Conservation (phyloP, 164 flowering plant species). For the Liquidambar formosana region DNA sequence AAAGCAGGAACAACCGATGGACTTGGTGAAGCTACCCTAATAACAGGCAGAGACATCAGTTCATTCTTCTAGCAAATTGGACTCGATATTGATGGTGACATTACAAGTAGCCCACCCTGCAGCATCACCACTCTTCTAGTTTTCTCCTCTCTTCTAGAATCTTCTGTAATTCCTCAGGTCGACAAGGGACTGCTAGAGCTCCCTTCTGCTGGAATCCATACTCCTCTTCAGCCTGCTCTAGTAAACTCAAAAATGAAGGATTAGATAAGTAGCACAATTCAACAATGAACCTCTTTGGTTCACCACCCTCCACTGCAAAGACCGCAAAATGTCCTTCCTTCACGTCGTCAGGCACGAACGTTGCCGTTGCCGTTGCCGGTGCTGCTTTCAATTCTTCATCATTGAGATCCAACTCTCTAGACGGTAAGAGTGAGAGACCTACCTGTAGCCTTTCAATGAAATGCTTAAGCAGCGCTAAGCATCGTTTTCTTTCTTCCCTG, state of each 20-base stretch:
- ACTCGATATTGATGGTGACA: no score
- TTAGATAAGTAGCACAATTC: conserved; percentile 29
- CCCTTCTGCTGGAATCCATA: conserved; percentile 52
- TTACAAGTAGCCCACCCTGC: no score
- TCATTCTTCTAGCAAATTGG: no score
- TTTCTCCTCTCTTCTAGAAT: conserved; percentile 20
- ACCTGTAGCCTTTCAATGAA: conserved; percentile 18
- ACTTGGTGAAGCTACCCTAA: no score
- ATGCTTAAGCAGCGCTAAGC: conserved; percentile 18
- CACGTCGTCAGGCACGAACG: conserved; percentile 36
- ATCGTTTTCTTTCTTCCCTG: not conserved
- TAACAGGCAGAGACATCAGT: no score
- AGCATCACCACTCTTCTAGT: not conserved
- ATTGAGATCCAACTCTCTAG: not conserved
- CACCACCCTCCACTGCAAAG: conserved; percentile 28
- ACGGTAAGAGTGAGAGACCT: conserved; percentile 8
- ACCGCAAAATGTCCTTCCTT: conserved; percentile 57
- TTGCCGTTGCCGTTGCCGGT: no score
- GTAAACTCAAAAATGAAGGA: conserved; percentile 45
- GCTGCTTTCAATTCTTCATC: conserved; percentile 14
- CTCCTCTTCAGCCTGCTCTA: conserved; percentile 54
- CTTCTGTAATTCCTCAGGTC: conserved; percentile 37
- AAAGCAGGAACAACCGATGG: no score
- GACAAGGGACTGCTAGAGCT: conserved; percentile 48
- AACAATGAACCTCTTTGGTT: conserved; percentile 41